Percentiles rank a stretch among this genome's conserved stretches.
phyloP scores from a whole-genome alignment of 345 rosid species.

The Hypericum perforatum region DNA sequence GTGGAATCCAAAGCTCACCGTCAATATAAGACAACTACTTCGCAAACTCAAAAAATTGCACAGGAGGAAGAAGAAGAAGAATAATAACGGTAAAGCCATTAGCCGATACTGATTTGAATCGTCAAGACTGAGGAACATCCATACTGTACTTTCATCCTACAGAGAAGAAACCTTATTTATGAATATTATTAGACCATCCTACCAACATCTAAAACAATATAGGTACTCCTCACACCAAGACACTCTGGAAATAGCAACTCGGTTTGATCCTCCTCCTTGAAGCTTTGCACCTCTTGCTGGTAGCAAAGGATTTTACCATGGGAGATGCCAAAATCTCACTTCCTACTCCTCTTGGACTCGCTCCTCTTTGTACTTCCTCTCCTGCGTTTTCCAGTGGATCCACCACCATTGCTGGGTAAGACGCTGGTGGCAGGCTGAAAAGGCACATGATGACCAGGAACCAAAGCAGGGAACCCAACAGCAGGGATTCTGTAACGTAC shows the following conservation, averaged over 20 bases:
- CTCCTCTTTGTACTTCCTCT: slow-evolving; percentile 30
- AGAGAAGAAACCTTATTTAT: too few species aligned
- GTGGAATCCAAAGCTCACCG: too few species aligned
- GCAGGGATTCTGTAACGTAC: slow-evolving; percentile 88
- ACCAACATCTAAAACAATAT: too few species aligned
- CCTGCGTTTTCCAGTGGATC: slow-evolving; percentile 26
- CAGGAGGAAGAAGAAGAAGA: too few species aligned
- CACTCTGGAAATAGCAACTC: slow-evolving; percentile 1
- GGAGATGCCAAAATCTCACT: slow-evolving; percentile 15
- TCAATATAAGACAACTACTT: too few species aligned
- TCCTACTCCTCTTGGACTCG: slow-evolving; percentile 50
- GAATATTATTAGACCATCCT: too few species aligned
- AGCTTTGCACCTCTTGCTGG: slow-evolving; percentile 54
- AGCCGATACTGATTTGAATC: too few species aligned
- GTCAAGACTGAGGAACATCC: too few species aligned
- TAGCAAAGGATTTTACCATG: slow-evolving; percentile 11
- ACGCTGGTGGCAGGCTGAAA: slow-evolving; percentile 30
- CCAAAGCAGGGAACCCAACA: slow-evolving; percentile 99
- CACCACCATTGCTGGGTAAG: slow-evolving; percentile 28
- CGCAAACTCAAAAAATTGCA: too few species aligned
- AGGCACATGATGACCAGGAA: slow-evolving; percentile 78
- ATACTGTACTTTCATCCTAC: too few species aligned
- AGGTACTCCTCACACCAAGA: slow-evolving; percentile 6
- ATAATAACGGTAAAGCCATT: too few species aligned
- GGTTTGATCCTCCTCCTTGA: slow-evolving; percentile 58